phyloP scores from a whole-genome alignment of 75 land plant species.

The Larix kaempferi region DNA sequence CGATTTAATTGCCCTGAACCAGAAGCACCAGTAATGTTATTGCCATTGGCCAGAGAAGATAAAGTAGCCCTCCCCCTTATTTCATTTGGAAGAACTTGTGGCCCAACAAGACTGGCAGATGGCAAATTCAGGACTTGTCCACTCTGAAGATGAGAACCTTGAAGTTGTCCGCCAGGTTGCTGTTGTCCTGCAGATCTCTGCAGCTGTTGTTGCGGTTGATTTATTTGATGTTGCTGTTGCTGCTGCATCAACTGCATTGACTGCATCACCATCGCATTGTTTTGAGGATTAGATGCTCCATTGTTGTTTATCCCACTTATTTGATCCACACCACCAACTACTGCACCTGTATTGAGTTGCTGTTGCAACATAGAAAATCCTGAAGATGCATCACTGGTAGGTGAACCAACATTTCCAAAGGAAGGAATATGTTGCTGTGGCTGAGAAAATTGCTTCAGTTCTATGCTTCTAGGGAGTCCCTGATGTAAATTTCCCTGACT shows the following conservation, averaged over 20 bases:
- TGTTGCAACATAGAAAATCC: not conserved
- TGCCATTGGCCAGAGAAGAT: constrained; percentile 9
- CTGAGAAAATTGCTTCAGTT: not conserved
- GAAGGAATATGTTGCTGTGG: constrained; percentile 4
- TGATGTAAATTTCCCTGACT: not conserved
- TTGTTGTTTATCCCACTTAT: not conserved
- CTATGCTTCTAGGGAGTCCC: not conserved
- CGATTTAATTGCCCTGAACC: not conserved
- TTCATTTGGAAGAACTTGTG: not conserved
- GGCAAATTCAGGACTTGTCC: not conserved
- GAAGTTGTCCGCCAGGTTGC: not conserved
- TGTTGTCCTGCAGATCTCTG: not conserved
- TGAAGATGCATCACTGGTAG: not conserved
- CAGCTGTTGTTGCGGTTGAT: not conserved
- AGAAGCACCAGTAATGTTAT: not conserved
- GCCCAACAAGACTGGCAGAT: not conserved
- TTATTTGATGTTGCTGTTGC: not conserved
- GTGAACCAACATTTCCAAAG: not conserved
- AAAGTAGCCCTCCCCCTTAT: constrained; percentile 1
- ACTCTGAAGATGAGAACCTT: not conserved
- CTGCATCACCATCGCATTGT: not conserved
- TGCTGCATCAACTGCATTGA: not conserved
- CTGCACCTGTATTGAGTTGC: not conserved
- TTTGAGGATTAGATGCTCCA: not conserved
- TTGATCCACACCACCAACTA: not conserved